phyloP scores from a whole-genome alignment of 345 rosid species.

The Syzygium aromaticum region DNA sequence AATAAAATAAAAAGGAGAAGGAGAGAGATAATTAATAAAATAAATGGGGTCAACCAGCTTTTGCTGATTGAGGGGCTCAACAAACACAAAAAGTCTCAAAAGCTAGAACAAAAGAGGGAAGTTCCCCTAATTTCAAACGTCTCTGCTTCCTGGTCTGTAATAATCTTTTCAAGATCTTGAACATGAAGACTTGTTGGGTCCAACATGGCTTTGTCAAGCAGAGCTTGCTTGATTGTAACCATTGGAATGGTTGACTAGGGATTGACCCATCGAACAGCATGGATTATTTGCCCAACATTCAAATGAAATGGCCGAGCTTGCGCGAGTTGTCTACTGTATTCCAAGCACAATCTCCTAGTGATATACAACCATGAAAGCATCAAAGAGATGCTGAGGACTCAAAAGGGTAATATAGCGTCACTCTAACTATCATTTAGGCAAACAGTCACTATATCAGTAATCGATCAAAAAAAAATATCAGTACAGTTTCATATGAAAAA shows the following conservation, averaged over 20 bases:
- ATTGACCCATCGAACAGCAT: not conserved
- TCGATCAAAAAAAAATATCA: too few species aligned
- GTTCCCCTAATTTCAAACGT: not conserved
- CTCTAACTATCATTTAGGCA: not conserved
- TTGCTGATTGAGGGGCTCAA: not conserved
- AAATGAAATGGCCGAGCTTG: not conserved
- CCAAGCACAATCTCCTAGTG: not conserved
- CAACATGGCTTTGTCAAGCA: not conserved
- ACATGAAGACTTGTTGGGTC: not conserved
- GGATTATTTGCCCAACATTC: not conserved
- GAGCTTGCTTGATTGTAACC: not conserved
- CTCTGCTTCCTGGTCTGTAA: not conserved
- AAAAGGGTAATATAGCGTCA: not conserved
- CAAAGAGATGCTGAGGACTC: not conserved
- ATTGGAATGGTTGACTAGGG: not conserved
- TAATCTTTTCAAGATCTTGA: not conserved
- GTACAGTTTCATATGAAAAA: not conserved
- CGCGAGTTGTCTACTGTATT: not conserved
- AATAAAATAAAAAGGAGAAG: not conserved
- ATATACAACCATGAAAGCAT: not conserved
- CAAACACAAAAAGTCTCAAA: not conserved
- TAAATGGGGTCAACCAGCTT: not conserved
- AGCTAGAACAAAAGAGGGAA: not conserved
- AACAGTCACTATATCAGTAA: not conserved
- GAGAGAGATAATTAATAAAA: not conserved